Percentiles rank a stretch among this genome's conserved stretches.
Evolutionary conservation across 768 basidiomycete genomes (phyloP).

Genomic region (Leccinum uliginosum): DNA sequence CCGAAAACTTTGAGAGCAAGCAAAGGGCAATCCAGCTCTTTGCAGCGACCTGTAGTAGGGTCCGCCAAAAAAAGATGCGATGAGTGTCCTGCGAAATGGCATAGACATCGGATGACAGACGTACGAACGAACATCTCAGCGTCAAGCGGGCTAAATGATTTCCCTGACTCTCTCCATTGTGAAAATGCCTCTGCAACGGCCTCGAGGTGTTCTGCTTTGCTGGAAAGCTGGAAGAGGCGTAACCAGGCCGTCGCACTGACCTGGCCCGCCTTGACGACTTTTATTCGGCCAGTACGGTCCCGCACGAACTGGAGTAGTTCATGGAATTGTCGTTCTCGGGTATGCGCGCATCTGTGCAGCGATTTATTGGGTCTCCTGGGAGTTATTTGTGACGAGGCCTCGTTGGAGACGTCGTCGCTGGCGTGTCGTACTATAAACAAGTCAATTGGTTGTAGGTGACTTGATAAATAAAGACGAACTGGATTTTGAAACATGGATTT

Average conservation of each 20-base stretch:
- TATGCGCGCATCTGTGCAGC: not conserved
- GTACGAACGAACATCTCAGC: constrained; percentile 52
- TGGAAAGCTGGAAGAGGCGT: constrained; percentile 48
- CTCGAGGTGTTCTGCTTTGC: constrained; percentile 45
- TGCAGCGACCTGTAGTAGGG: constrained; percentile 49
- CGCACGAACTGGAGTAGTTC: constrained; percentile 24
- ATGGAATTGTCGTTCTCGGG: constrained; percentile 22
- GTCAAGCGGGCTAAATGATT: constrained; percentile 36
- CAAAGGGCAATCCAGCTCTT: constrained; percentile 49
- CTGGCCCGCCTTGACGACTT: constrained; percentile 27
- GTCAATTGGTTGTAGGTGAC: not conserved
- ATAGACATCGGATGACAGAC: constrained; percentile 20
- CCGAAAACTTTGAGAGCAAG: constrained; percentile 61
- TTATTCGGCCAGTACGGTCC: constrained; percentile 28
- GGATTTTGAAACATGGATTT: constrained; percentile 19
- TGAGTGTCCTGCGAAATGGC: not conserved
- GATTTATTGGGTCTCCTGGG: not conserved
- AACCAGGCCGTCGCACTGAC: constrained; percentile 48
- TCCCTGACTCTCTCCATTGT: constrained; percentile 43
- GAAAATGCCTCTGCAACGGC: constrained; percentile 45
- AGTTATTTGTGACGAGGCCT: not conserved
- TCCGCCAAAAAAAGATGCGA: not conserved
- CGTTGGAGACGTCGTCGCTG: constrained; percentile 1
- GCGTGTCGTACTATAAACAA: constrained; percentile 13
- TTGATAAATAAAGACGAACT: constrained; percentile 17